A percentile compares a stretch with the other conserved stretches of the same genome.
Evolutionary conservation across 495 filamentous ascomycete genomes (phyloP).

Genomic region (Cetradonia linearis): DNA sequence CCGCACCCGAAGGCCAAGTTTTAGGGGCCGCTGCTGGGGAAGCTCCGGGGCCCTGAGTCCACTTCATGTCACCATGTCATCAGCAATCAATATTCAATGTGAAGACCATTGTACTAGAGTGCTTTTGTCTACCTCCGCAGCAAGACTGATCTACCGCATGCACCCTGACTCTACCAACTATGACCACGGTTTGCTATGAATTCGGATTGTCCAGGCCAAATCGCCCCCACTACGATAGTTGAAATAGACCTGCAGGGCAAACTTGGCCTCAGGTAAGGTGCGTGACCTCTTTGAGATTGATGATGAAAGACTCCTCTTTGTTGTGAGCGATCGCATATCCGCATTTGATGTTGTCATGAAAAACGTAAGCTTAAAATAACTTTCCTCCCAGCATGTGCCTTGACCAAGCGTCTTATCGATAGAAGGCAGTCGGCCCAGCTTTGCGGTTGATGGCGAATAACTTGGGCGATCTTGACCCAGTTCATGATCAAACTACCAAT

Average conservation of each 20-base stretch:
- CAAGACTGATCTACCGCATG: not conserved
- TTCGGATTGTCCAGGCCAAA: not conserved
- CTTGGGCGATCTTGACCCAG: too few relatives aligned
- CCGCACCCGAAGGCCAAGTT: not conserved
- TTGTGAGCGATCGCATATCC: constrained; percentile 43
- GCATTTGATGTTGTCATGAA: constrained; percentile 86
- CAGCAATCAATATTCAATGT: too few relatives aligned
- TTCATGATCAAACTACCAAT: not conserved
- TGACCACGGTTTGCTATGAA: not conserved
- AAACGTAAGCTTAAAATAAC: constrained; percentile 34
- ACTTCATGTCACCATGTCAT: too few relatives aligned
- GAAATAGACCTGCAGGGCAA: not conserved
- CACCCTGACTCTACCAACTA: not conserved
- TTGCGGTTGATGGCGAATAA: too few relatives aligned
- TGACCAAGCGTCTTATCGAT: not conserved
- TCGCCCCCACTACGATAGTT: not conserved
- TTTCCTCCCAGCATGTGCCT: not conserved
- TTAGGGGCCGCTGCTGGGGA: too few relatives aligned
- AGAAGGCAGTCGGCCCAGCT: too few relatives aligned
- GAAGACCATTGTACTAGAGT: too few relatives aligned
- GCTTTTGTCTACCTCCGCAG: not conserved
- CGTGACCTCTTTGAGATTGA: constrained; percentile 69
- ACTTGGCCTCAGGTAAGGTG: constrained; percentile 44
- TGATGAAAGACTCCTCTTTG: constrained; percentile 68
- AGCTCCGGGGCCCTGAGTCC: too few relatives aligned